Evolutionary conservation across 1,139 yeast genomes (phyloP).

Genomic region (Blastobotrys ciferrii): DNA sequence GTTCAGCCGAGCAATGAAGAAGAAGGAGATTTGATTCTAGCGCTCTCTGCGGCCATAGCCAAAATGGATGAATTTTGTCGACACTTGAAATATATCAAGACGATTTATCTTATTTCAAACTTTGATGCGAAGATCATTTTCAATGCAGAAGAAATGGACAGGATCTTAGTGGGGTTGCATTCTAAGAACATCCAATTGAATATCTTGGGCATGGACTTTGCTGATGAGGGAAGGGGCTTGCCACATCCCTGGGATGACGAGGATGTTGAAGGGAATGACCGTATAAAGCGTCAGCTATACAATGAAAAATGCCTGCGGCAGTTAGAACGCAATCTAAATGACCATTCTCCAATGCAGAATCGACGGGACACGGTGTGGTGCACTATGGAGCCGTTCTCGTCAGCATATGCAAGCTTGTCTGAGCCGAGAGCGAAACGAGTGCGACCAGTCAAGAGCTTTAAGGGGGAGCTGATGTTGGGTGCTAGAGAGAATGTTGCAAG

Average conservation of each 20-base stretch:
- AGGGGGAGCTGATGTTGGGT: constrained; percentile 46
- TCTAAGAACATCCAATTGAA: constrained; percentile 24
- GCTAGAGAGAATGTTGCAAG: constrained; percentile 24
- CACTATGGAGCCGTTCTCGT: constrained; percentile 13
- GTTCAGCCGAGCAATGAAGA: constrained; percentile 31
- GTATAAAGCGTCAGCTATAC: constrained; percentile 12
- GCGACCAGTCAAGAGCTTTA: constrained; percentile 41
- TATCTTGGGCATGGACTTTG: constrained; percentile 39
- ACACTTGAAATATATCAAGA: constrained; percentile 38
- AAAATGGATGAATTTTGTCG: constrained; percentile 35
- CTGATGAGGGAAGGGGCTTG: constrained; percentile 15
- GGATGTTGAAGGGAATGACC: constrained; percentile 26
- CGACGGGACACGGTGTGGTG: constrained; percentile 27
- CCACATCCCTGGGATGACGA: constrained; percentile 22
- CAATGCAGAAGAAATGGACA: constrained; percentile 11
- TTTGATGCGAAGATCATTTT: constrained; percentile 16
- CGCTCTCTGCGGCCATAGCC: constrained; percentile 37
- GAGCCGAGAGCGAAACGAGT: constrained; percentile 38
- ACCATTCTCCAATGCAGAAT: constrained; percentile 34
- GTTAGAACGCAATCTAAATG: constrained; percentile 19
- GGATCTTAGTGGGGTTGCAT: constrained; percentile 22
- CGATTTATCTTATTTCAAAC: constrained; percentile 49
- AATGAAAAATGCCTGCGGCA: constrained; percentile 1
- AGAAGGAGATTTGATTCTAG: constrained; percentile 34
- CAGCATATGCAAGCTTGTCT: constrained; percentile 18